phyloP scores from a whole-genome alignment of 805 yeast genomes.

The Blastobotrys mokoenaii region DNA sequence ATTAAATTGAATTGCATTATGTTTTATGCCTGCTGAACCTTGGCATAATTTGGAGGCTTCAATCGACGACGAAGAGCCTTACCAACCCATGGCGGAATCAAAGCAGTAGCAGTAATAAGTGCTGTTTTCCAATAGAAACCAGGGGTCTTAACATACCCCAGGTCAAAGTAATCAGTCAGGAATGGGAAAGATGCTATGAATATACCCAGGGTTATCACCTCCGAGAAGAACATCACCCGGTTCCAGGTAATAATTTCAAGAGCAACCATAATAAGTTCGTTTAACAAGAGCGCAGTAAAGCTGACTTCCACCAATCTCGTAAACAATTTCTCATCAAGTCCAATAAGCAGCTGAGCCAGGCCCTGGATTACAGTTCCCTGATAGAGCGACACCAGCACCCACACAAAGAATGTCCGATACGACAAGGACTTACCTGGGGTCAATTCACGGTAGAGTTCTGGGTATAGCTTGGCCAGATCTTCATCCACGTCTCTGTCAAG shows the following conservation, averaged over 20 bases:
- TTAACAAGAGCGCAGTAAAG: slow-evolving; percentile 68
- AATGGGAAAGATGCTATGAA: slow-evolving; percentile 77
- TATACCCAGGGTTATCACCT: slow-evolving; percentile 56
- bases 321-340: slow-evolving; percentile 48
- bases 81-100: slow-evolving; percentile 84
- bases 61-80: slow-evolving; percentile 66
- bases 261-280: slow-evolving; percentile 90
- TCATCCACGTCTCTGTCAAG: slow-evolving; percentile 88
- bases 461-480: slow-evolving; percentile 79
- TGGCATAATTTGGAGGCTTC: slow-evolving; percentile 93
- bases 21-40: slow-evolving; percentile 69
- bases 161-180: slow-evolving; percentile 76
- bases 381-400: slow-evolving; percentile 84
- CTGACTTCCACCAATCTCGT: slow-evolving; percentile 76
- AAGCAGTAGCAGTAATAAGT: slow-evolving; percentile 56
- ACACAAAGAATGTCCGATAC: slow-evolving; percentile 77
- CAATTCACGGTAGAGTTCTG: slow-evolving; percentile 89
- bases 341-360: slow-evolving; percentile 66
- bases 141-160: slow-evolving; percentile 49
- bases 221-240: slow-evolving; percentile 62
- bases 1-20: neutral
- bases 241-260: slow-evolving; percentile 91
- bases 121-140: slow-evolving; percentile 62
- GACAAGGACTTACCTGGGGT: slow-evolving; percentile 83
- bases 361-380: slow-evolving; percentile 87